A percentile compares a stretch with the other conserved stretches of the same genome.
Conservation (phyloP, 2,329 filamentous ascomycete species). For the Cordyceps farinosa region DNA sequence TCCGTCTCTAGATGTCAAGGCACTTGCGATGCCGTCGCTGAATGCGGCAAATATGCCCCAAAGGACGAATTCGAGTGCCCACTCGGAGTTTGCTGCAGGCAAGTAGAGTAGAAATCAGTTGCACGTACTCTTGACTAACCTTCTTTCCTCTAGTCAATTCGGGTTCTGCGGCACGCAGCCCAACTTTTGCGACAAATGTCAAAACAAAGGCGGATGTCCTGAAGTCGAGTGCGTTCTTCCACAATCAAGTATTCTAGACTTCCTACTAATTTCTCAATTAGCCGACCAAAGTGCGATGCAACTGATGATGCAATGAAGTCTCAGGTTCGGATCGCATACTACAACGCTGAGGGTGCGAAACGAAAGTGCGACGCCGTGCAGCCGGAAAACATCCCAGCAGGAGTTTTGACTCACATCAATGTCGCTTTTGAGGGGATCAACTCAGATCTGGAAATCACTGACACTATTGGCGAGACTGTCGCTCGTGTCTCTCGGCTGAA, state of each 20-base stretch:
- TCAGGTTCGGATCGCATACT: conserved; percentile 7
- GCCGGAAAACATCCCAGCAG: conserved; percentile 13
- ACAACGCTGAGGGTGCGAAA: conserved; percentile 7
- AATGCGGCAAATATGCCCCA: conserved; percentile 19
- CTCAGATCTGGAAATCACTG: conserved; percentile 1
- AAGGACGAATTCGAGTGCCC: conserved; percentile 14
- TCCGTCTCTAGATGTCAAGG: conserved; percentile 1
- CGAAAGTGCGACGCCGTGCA: conserved; percentile 13
- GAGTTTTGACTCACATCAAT: conserved; percentile 14
- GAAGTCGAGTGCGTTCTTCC: neutral
- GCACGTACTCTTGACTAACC: neutral
- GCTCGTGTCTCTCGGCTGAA: conserved; percentile 5
- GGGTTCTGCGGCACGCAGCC: conserved; percentile 17
- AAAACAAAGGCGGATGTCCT: conserved; percentile 19
- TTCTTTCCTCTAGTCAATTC: neutral
- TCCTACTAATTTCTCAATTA: neutral
- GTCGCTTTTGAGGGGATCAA: conserved; percentile 14
- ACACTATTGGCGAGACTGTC: conserved; percentile 9
- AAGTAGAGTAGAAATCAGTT: neutral
- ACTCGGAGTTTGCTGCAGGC: conserved; percentile 20
- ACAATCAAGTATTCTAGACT: too few relatives aligned
- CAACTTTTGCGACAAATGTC: conserved; percentile 25
- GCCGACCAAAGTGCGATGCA: conserved; percentile 3
- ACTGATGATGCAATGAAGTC: conserved; percentile 9
- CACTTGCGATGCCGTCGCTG: conserved; percentile 18